Conservation (phyloP, 805 yeast species). For the Phaffomyces antillensis region DNA sequence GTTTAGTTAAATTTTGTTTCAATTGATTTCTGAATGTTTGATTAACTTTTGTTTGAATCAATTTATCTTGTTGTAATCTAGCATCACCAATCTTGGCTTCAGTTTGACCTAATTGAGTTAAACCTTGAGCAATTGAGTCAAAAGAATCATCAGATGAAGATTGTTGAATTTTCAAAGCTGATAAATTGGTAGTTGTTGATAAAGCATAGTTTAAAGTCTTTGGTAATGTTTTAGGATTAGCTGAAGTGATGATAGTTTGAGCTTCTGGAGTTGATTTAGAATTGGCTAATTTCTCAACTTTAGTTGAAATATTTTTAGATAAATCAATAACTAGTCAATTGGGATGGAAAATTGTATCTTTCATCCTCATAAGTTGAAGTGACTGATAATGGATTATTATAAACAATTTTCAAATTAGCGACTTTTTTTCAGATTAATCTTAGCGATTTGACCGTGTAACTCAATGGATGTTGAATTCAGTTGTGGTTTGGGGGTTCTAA, state of each 20-base stretch:
- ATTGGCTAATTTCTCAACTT: conserved; percentile 57
- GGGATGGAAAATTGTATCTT: conserved; percentile 77
- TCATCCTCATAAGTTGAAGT: conserved; percentile 59
- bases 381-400: conserved; percentile 48
- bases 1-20: conserved; percentile 51
- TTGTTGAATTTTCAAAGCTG: conserved; percentile 26
- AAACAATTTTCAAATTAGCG: conserved; percentile 65
- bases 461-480: neutral
- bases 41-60: conserved; percentile 64
- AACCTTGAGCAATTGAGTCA: conserved; percentile 51
- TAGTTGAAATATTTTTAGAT: conserved; percentile 57
- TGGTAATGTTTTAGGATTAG: conserved; percentile 50
- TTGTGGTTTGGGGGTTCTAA: too few species aligned
- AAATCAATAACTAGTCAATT: conserved; percentile 61
- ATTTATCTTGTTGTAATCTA: conserved; percentile 73
- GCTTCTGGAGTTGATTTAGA: conserved; percentile 80
- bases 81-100: conserved; percentile 76
- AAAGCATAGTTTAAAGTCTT: too few species aligned
- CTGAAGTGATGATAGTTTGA: conserved; percentile 56
- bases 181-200: conserved; percentile 62
- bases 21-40: conserved; percentile 56
- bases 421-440: conserved; percentile 61
- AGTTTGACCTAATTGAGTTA: conserved; percentile 60
- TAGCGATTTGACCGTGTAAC: conserved; percentile 44
- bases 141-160: conserved; percentile 31